A percentile compares a stretch with the other conserved stretches of the same genome.
These are phyloP conservation scores for Scedosporium minutisporum DNA, from an alignment of 2,329 filamentous ascomycete genomes.

Conservation along the genomic window DNA sequence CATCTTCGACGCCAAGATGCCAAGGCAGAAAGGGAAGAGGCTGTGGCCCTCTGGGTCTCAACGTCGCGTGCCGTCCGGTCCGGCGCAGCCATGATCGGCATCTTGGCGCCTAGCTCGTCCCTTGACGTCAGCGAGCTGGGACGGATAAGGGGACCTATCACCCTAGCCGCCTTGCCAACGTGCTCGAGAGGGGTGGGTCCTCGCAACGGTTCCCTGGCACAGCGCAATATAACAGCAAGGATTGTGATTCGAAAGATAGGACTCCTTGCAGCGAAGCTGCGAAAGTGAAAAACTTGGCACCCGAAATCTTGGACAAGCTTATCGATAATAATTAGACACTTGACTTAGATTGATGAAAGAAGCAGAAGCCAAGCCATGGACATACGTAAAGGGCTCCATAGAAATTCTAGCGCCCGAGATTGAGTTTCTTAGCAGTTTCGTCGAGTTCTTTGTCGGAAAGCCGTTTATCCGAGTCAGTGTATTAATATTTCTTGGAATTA, in stretches of 20 bases:
- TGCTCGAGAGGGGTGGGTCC: too few relatives aligned
- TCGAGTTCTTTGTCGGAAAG: neutral
- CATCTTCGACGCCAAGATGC: too few relatives aligned
- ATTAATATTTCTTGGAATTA: neutral
- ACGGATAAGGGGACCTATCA: too few relatives aligned
- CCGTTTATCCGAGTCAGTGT: neutral
- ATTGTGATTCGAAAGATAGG: neutral
- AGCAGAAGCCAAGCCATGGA: neutral
- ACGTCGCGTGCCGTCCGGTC: too few relatives aligned
- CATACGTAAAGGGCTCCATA: neutral
- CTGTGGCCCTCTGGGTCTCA: too few relatives aligned
- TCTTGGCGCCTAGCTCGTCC: too few relatives aligned
- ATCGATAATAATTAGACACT: too few relatives aligned
- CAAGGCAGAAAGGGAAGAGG: too few relatives aligned
- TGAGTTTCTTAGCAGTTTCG: neutral
- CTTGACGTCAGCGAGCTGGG: too few relatives aligned
- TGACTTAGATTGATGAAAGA: too few relatives aligned
- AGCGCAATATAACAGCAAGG: neutral
- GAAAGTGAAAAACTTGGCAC: neutral
- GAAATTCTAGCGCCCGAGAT: neutral
- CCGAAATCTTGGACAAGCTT: neutral
- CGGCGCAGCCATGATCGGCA: too few relatives aligned
- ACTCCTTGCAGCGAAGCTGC: neutral
- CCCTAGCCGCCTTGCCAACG: too few relatives aligned
- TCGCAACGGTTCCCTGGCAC: neutral